These are phyloP conservation scores for Fusarium zealandicum DNA, from an alignment of 2,329 filamentous ascomycete species.

Conservation along the genomic window DNA sequence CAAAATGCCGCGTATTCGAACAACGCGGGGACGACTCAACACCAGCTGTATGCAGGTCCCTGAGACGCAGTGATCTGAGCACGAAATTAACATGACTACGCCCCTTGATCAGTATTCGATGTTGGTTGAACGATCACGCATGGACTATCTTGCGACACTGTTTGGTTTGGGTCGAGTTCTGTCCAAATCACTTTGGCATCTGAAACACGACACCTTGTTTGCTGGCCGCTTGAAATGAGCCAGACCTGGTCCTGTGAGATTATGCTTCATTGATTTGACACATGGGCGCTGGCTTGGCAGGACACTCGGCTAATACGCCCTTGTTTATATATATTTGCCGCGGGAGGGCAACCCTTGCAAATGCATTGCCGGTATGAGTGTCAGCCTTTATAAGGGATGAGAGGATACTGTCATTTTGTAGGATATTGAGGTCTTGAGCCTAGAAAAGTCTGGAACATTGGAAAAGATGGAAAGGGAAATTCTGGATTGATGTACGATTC, in stretches of 20 bases:
- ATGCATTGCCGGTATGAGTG: conserved; percentile 9
- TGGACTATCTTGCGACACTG: too few species aligned
- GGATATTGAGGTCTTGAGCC: neutral
- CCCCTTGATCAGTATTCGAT: conserved; percentile 7
- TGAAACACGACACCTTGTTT: conserved; percentile 22
- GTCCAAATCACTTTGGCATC: neutral
- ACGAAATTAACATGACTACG: neutral
- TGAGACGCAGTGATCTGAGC: conserved; percentile 10
- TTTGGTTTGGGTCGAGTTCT: too few species aligned
- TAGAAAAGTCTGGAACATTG: conserved; percentile 4
- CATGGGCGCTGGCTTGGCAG: conserved; percentile 16
- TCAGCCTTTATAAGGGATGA: neutral
- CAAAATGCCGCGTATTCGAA: conserved; percentile 33
- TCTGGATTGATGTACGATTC: conserved; percentile 19
- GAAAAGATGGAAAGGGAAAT: neutral
- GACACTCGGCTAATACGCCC: conserved; percentile 7
- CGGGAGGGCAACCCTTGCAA: conserved; percentile 5
- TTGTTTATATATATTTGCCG: conserved; percentile 8
- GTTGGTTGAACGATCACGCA: neutral
- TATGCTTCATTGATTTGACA: conserved; percentile 24
- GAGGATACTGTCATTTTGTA: neutral
- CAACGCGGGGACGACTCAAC: conserved; percentile 18
- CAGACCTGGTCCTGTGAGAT: conserved; percentile 13
- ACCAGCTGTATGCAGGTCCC: conserved; percentile 34
- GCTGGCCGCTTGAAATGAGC: conserved; percentile 9